These are phyloP conservation scores for Microcera coccophila DNA, from an alignment of 2,329 filamentous ascomycete species.

Conservation along the genomic window DNA sequence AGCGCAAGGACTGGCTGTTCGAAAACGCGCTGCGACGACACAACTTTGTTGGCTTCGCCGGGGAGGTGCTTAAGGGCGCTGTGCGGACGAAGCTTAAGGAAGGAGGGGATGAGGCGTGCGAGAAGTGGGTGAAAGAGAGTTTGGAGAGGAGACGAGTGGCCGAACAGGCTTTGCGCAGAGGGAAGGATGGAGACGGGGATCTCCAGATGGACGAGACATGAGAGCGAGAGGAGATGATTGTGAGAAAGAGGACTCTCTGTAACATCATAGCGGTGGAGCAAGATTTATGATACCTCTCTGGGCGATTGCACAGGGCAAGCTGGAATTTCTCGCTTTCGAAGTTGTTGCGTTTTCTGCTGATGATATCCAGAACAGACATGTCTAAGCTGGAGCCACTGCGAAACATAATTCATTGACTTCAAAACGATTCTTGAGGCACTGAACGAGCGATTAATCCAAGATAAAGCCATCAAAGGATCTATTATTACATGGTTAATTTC, in stretches of 20 bases:
- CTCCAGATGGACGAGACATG: constrained; percentile 42
- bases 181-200: constrained; percentile 34
- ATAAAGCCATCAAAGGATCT: too few species aligned
- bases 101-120: constrained; percentile 61
- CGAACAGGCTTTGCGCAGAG: constrained; percentile 33
- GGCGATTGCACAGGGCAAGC: not conserved
- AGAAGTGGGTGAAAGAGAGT: constrained; percentile 68
- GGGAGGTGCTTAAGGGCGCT: constrained; percentile 83
- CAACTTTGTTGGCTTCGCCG: constrained; percentile 95
- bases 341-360: not conserved
- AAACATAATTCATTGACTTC: too few species aligned
- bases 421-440: too few species aligned
- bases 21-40: constrained; percentile 89
- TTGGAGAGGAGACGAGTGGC: constrained; percentile 50
- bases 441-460: too few species aligned
- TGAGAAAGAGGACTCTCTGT: constrained; percentile 1
- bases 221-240: not conserved
- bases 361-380: too few species aligned
- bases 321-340: not conserved
- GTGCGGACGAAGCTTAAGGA: constrained; percentile 68
- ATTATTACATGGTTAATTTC: too few species aligned
- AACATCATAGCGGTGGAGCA: constrained; percentile 5
- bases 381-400: too few species aligned
- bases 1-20: constrained; percentile 84
- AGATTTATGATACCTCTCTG: constrained; percentile 1